Evolutionary conservation across 192 early-diverging fungal genomes (phyloP).

Genomic region (Coemansia sp.): DNA sequence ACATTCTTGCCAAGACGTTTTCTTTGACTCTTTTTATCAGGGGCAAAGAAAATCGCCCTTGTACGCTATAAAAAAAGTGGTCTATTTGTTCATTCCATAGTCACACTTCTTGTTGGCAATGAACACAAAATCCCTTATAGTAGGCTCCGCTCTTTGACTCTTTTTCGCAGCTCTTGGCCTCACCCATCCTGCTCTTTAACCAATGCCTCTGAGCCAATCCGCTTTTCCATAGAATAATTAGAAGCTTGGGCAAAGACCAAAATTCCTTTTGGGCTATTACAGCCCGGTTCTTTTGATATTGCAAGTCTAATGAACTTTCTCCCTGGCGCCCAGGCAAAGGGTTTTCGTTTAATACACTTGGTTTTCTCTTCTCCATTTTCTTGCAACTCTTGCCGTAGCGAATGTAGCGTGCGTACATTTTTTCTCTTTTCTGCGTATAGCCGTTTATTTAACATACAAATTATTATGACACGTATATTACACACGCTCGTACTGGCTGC

Average conservation of each 20-base stretch:
- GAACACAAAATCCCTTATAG: not conserved
- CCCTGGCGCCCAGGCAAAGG: no score
- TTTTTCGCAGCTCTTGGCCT: not conserved
- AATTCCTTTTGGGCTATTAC: not conserved
- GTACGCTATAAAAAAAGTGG: not conserved
- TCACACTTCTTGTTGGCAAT: not conserved
- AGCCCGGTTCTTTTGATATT: conserved; percentile 1
- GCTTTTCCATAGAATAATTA: not conserved
- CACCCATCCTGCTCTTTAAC: not conserved
- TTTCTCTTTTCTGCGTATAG: not conserved
- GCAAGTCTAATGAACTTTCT: not conserved
- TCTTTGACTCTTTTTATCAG: not conserved
- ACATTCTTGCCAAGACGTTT: not conserved
- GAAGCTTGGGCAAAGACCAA: not conserved
- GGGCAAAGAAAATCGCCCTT: not conserved
- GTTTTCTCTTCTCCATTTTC: not conserved
- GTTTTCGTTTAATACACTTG: no score
- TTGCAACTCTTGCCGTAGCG: not conserved
- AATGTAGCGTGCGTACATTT: not conserved
- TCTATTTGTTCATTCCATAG: not conserved
- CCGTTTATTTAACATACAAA: not conserved
- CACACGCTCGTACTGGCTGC: not conserved
- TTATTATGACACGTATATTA: conserved; percentile 2
- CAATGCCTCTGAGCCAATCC: not conserved
- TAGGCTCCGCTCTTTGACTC: not conserved